Evolutionary conservation across 2,329 filamentous ascomycete genomes (phyloP), one percentile per base, ranked within the genome.

Genomic region (Calonectria hongkongensis): DNA sequence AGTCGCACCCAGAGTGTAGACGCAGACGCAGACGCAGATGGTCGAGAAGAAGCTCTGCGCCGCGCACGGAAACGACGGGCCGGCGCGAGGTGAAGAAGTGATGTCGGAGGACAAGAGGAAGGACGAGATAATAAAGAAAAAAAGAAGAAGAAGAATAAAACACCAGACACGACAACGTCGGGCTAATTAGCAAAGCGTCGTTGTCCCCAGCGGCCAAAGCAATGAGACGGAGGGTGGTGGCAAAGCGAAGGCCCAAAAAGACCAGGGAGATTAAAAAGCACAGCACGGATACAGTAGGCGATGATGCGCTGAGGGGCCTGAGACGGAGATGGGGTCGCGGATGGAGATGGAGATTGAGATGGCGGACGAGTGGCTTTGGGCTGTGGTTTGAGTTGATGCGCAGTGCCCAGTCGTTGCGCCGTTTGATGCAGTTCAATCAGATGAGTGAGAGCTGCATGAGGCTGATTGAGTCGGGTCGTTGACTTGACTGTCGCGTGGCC

Each of bases 361-460:
- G 45, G 39, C 25, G 58, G 58, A 63, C 39, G 58, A 63, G 58
- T 63, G 58, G 39, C 39, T 47, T 47, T 47, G 41, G 58, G 58
- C 58, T 63, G 58, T 63, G 58, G 58, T 63, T 63, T 63, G 58
- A 63, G 58, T 47, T 63, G 39, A 43, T 43, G 58, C 58, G 39
- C 58, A 63, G 33, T 63, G 18, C 36, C 54, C 54, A 63, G 58
- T 63, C 41, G 58, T 63, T 63, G 58, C 21, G 58, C 58, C 41
- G 58, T 43, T 63, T 43, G 58, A 63, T 16, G 58, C 16, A 63
- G 39, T 63, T 63, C 54, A 60, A 41, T 41, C 54, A 60, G 54
- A 60, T 9, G 54, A 39, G 33, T 27, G 18, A 15, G 54, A 43
- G 58, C 41, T 63, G 58, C 58, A 63, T 63, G 58, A 63, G 18